Evolutionary conservation across 148 eudicot genomes (phyloP).

Genomic region (Rhododendron ferrugineum): DNA sequence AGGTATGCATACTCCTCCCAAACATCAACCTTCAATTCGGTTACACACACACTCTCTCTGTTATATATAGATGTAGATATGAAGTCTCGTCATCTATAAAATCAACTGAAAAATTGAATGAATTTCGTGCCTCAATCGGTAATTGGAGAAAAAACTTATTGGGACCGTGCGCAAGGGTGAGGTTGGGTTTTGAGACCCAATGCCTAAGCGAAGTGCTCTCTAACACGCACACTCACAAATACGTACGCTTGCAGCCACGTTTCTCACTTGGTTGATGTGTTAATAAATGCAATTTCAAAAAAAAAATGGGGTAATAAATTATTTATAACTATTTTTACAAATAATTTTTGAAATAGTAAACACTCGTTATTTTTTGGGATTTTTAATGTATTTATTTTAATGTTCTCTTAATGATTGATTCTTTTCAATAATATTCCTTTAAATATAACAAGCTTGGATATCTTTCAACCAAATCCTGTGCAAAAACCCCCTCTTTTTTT

Average conservation of each 20-base stretch:
- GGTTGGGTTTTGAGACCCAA: too few species aligned
- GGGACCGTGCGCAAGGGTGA: too few species aligned
- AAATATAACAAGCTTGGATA: not conserved
- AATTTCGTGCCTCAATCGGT: not conserved
- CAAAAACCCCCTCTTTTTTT: not conserved
- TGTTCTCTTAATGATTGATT: not conserved
- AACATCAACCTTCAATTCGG: not conserved
- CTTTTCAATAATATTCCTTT: not conserved
- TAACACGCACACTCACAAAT: not conserved
- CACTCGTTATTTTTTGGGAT: not conserved
- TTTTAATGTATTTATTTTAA: not conserved
- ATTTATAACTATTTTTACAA: not conserved
- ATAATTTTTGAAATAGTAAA: not conserved
- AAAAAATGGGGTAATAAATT: too few species aligned
- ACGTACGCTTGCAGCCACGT: not conserved
- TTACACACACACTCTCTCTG: not conserved
- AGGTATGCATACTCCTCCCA: constrained; percentile 21
- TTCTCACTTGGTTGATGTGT: not conserved
- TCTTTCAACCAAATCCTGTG: not conserved
- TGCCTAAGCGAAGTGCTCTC: too few species aligned
- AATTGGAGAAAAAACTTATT: too few species aligned
- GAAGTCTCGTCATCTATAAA: not conserved
- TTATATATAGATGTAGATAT: not conserved
- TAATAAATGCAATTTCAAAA: not conserved
- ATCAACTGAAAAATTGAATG: not conserved